A percentile compares a stretch with the other conserved stretches of the same genome.
phyloP scores from a whole-genome alignment of 768 basidiomycete species.

The Boletus rubescentipes region DNA sequence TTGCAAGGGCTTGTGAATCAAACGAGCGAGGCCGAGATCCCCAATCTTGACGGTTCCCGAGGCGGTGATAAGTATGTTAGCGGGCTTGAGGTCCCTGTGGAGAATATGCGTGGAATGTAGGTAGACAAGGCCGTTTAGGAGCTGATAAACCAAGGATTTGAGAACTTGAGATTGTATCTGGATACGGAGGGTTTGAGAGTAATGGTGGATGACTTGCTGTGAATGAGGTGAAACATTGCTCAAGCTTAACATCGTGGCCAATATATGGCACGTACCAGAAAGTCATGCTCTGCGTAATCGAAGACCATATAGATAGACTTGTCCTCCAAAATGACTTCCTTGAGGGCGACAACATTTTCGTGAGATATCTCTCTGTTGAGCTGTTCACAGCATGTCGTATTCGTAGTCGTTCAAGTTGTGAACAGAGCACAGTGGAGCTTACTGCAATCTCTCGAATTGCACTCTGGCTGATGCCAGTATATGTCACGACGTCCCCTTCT shows the following conservation, averaged over 20 bases:
- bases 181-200: slow-evolving; percentile 84
- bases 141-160: slow-evolving; percentile 92
- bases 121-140: slow-evolving; percentile 91
- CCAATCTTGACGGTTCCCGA: slow-evolving; percentile 93
- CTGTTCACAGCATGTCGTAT: slow-evolving; percentile 36
- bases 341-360: slow-evolving; percentile 86
- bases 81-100: slow-evolving; percentile 97
- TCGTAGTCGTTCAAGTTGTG: slow-evolving; percentile 20
- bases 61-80: slow-evolving; percentile 95
- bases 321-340: slow-evolving; percentile 95
- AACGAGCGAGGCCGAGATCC: slow-evolving; percentile 92
- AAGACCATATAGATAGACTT: slow-evolving; percentile 99
- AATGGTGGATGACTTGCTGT: slow-evolving; percentile 98
- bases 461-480: slow-evolving; percentile 97
- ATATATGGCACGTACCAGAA: slow-evolving; percentile 62
- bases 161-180: slow-evolving; percentile 76
- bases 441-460: slow-evolving; percentile 97
- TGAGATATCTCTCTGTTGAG: slow-evolving; percentile 88
- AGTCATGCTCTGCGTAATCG: slow-evolving; percentile 98
- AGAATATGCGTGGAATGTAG: slow-evolving; percentile 94
- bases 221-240: background rate
- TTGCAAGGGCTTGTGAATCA: slow-evolving; percentile 89
- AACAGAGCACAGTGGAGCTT: slow-evolving; percentile 25
- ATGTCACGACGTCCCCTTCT: slow-evolving; percentile 93
- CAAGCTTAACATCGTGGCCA: background rate